A percentile compares a stretch with the other conserved stretches of the same genome.
Evolutionary conservation across 805 yeast species (phyloP).

Genomic region (Hyphopichia homilentoma): DNA sequence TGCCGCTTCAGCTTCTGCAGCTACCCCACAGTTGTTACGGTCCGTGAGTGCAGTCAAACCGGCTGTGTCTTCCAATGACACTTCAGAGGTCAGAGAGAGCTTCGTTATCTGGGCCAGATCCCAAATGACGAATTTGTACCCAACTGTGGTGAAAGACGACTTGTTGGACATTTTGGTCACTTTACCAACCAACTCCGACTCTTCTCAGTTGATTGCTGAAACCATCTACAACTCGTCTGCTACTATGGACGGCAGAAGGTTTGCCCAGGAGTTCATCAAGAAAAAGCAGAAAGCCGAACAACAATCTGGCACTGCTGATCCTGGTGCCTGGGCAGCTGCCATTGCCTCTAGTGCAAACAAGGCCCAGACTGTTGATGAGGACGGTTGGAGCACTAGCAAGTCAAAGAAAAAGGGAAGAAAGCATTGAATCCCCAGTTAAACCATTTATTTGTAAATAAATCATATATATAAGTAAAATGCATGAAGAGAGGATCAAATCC

Average conservation of each 20-base stretch:
- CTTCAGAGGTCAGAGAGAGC: constrained; percentile 43
- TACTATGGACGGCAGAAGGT: constrained; percentile 91
- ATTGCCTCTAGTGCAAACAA: constrained; percentile 43
- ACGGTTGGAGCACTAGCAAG: constrained; percentile 45
- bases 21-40: constrained; percentile 34
- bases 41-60: constrained; percentile 31
- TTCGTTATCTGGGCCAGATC: constrained; percentile 71
- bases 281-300: constrained; percentile 73
- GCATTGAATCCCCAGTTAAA: constrained; percentile 4
- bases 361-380: constrained; percentile 37
- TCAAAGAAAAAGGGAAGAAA: constrained; percentile 38
- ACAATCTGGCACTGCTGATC: constrained; percentile 32
- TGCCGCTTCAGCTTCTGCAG: constrained; percentile 17
- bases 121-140: constrained; percentile 62
- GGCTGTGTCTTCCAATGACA: constrained; percentile 16
- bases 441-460: not conserved
- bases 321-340: constrained; percentile 72
- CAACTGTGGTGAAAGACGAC: constrained; percentile 74
- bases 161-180: constrained; percentile 76
- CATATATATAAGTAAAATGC: not conserved
- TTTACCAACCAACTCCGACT: constrained; percentile 67
- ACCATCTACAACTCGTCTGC: constrained; percentile 85
- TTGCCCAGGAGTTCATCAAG: constrained; percentile 85
- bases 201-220: constrained; percentile 84
- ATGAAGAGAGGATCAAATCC: constrained; percentile 1